phyloP scores from a whole-genome alignment of 2,329 filamentous ascomycete genomes.

The Pleurostoma richardsiae region DNA sequence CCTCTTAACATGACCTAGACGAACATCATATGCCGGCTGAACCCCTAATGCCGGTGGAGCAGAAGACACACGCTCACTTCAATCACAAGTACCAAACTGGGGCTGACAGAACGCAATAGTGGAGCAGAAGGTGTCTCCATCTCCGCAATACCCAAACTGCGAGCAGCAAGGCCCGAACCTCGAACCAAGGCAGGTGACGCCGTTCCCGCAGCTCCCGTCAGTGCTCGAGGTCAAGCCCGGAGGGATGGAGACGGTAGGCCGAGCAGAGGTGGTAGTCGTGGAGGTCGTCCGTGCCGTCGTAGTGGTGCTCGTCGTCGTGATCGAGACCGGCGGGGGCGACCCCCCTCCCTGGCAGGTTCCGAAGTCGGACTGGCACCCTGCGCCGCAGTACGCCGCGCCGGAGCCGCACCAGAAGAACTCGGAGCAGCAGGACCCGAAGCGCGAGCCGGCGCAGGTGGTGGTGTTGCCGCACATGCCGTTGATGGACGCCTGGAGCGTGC shows the following conservation, averaged over 20 bases:
- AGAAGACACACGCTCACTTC: too few species aligned
- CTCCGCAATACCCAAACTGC: constrained; percentile 5
- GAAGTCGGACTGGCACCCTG: background rate
- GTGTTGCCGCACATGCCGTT: constrained; percentile 2
- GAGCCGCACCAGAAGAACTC: background rate
- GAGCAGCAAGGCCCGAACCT: constrained; percentile 4
- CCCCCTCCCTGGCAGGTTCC: background rate
- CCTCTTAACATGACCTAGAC: too few species aligned
- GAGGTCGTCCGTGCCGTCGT: background rate
- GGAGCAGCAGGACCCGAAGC: background rate
- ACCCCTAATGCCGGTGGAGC: too few species aligned
- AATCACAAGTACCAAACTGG: constrained; percentile 3
- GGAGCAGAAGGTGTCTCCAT: constrained; percentile 1
- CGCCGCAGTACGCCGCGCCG: background rate
- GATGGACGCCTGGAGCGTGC: background rate
- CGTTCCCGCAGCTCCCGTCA: constrained; percentile 3
- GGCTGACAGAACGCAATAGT: constrained; percentile 2
- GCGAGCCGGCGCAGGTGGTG: background rate
- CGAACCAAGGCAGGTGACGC: constrained; percentile 4
- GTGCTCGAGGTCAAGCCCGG: constrained; percentile 1
- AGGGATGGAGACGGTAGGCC: background rate
- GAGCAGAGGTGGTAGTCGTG: constrained; percentile 1
- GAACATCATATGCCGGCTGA: too few species aligned
- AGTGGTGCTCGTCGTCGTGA: background rate
- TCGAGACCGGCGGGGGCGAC: too few species aligned